phyloP scores from a whole-genome alignment of 495 filamentous ascomycete species.

The Cercophora samala region DNA sequence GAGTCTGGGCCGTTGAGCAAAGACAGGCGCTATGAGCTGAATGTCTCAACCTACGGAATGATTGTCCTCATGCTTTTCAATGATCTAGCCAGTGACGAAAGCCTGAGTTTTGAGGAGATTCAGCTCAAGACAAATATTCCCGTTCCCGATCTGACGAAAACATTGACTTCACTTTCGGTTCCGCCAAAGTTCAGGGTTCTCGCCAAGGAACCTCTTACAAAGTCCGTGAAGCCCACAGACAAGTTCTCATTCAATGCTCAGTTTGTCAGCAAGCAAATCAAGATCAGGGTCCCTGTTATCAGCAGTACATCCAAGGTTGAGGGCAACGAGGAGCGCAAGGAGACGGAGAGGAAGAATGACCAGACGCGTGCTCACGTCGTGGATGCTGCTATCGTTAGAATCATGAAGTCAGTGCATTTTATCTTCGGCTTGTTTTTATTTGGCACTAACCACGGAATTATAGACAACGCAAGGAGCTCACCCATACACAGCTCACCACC shows the following conservation, averaged over 20 bases:
- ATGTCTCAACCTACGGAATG: conserved; percentile 91
- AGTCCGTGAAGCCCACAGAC: conserved; percentile 76
- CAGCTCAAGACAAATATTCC: conserved; percentile 82
- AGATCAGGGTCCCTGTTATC: conserved; percentile 66
- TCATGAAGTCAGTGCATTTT: conserved; percentile 78
- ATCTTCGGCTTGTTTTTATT: conserved; percentile 4
- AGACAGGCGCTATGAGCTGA: conserved; percentile 80
- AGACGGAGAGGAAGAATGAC: conserved; percentile 85
- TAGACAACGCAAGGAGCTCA: conserved; percentile 84
- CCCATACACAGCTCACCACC: conserved; percentile 74
- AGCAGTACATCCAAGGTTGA: conserved; percentile 87
- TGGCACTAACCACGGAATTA: conserved; percentile 9
- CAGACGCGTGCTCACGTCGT: conserved; percentile 72
- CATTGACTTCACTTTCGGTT: conserved; percentile 81
- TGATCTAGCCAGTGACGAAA: conserved; percentile 60
- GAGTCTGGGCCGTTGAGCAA: conserved; percentile 60
- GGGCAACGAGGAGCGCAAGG: conserved; percentile 72
- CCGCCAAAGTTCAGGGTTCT: conserved; percentile 79
- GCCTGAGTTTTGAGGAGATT: conserved; percentile 78
- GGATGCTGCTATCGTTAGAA: conserved; percentile 87
- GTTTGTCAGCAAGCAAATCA: conserved; percentile 77
- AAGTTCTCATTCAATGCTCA: conserved; percentile 79
- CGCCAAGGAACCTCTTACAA: conserved; percentile 77
- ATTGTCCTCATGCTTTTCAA: conserved; percentile 89
- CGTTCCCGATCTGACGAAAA: conserved; percentile 68